Evolutionary conservation across 768 basidiomycete species (phyloP).

Genomic region (Rhodosporidiobolus odoratus): DNA sequence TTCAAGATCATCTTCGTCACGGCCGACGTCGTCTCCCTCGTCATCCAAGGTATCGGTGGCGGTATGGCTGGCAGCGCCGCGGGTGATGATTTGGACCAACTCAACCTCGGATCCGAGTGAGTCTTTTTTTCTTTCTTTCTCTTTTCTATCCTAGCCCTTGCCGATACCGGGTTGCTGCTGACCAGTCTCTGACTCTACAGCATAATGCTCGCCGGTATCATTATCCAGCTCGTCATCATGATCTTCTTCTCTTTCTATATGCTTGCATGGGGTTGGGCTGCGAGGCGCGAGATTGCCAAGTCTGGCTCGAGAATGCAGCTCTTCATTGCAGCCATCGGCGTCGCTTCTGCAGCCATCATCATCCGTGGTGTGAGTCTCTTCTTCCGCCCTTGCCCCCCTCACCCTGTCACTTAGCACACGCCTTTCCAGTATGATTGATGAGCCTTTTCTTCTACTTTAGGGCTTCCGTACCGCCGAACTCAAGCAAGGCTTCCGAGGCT

Average conservation of each 20-base stretch:
- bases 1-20: conserved; percentile 28
- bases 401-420: neutral
- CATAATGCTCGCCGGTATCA: conserved; percentile 33
- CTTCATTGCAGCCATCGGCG: conserved; percentile 4
- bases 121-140: neutral
- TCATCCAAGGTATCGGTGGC: conserved; percentile 33
- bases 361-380: conserved; percentile 19
- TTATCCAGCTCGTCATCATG: conserved; percentile 29
- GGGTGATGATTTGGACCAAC: neutral
- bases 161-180: too few relatives aligned
- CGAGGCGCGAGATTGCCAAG: neutral
- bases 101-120: conserved; percentile 3
- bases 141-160: neutral
- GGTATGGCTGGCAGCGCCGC: conserved; percentile 13
- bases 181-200: neutral
- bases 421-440: too few relatives aligned
- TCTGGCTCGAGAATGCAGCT: conserved; percentile 11
- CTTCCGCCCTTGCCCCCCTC: neutral
- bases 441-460: neutral
- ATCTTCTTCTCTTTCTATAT: conserved; percentile 23
- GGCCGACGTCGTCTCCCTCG: conserved; percentile 28
- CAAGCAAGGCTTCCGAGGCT: conserved; percentile 19
- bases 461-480: conserved; percentile 28
- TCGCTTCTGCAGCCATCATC: conserved; percentile 13
- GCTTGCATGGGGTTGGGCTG: neutral